Percentiles rank a stretch among this genome's conserved stretches.
Evolutionary conservation across 352 stramenopile genomes (phyloP).

Genomic region (Phytopythium delawarense): DNA sequence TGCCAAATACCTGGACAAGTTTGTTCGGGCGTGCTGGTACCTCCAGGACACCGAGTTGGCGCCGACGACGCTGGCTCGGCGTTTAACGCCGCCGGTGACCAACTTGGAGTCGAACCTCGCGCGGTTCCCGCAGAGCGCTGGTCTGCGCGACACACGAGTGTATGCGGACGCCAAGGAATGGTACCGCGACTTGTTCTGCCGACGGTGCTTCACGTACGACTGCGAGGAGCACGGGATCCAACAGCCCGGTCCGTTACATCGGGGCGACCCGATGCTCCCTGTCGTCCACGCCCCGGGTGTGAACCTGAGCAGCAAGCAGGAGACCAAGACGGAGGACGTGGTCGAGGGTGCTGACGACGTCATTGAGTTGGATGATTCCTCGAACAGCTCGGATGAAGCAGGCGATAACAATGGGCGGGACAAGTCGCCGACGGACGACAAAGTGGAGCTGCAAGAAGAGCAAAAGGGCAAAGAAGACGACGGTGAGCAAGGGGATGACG

Average conservation of each 20-base stretch:
- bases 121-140: slow-evolving; percentile 20
- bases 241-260: slow-evolving; percentile 39
- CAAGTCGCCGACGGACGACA: neutral
- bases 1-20: slow-evolving; percentile 3
- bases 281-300: slow-evolving; percentile 34
- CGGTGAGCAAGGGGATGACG: slow-evolving; percentile 7
- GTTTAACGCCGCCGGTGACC: slow-evolving; percentile 38
- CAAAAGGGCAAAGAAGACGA: slow-evolving; percentile 8
- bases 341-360: neutral
- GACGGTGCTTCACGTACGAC: slow-evolving; percentile 89
- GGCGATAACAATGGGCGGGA: neutral
- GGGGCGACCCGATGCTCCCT: slow-evolving; percentile 55
- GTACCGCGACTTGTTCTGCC: slow-evolving; percentile 87
- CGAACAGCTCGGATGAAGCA: neutral
- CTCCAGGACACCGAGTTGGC: slow-evolving; percentile 15
- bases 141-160: slow-evolving; percentile 29
- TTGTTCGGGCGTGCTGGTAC: slow-evolving; percentile 29
- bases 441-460: neutral
- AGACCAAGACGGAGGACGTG: neutral
- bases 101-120: slow-evolving; percentile 58
- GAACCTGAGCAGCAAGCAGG: neutral
- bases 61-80: slow-evolving; percentile 16
- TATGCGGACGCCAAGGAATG: slow-evolving; percentile 69
- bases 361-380: slow-evolving; percentile 3
- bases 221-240: slow-evolving; percentile 87